Percentiles rank a stretch among this genome's conserved stretches.
Evolutionary conservation across 108 stramenopile genomes (phyloP).

Genomic region (Cyclotella kingstonii): DNA sequence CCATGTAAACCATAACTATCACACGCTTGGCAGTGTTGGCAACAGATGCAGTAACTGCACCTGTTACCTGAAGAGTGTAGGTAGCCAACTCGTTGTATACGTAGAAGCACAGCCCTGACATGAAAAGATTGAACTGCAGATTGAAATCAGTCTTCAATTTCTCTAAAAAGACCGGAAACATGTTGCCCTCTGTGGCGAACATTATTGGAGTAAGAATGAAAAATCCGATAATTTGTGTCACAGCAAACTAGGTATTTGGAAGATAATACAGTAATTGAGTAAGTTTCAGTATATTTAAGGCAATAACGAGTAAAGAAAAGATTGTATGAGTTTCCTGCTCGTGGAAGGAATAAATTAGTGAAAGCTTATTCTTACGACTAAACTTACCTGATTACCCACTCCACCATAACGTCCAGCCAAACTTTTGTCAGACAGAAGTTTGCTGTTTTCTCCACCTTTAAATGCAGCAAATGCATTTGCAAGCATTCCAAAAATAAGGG

Average conservation of each 20-base stretch:
- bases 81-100: constrained; percentile 65
- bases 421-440: constrained; percentile 48
- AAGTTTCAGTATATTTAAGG: too few species aligned
- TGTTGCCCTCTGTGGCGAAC: constrained; percentile 48
- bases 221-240: constrained; percentile 53
- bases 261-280: neutral
- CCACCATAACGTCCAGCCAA: constrained; percentile 51
- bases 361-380: too few species aligned
- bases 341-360: too few species aligned
- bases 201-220: constrained; percentile 55
- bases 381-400: constrained; percentile 60
- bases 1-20: constrained; percentile 59
- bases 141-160: constrained; percentile 40
- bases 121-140: constrained; percentile 54
- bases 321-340: too few species aligned
- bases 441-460: constrained; percentile 58
- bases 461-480: constrained; percentile 58
- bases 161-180: constrained; percentile 40
- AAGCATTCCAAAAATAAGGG: constrained; percentile 52
- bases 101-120: constrained; percentile 56
- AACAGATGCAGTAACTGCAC: constrained; percentile 55
- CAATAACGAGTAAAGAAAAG: neutral
- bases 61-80: constrained; percentile 52
- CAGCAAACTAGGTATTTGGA: constrained; percentile 39
- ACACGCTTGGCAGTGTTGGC: constrained; percentile 64